phyloP scores from a whole-genome alignment of 176 grass and related monocot species.

The Zoysia japonica region DNA sequence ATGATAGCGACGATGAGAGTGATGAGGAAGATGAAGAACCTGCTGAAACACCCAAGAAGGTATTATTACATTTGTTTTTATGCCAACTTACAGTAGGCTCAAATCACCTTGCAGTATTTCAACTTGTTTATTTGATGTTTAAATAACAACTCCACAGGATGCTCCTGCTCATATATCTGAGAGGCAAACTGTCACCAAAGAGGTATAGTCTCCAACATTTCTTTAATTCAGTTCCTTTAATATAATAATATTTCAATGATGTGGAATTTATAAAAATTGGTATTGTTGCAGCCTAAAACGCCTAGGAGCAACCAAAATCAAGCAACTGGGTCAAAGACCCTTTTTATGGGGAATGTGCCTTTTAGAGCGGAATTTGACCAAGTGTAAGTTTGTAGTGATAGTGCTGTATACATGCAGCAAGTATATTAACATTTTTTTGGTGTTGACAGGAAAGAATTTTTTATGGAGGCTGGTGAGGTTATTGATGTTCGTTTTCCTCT shows the following conservation, averaged over 20 bases:
- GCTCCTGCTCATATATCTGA: background rate
- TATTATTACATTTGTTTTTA: background rate
- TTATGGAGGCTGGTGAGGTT: slow-evolving; percentile 61
- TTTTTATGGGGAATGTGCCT: slow-evolving; percentile 69
- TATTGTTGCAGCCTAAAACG: slow-evolving; percentile 60
- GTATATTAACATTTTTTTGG: background rate
- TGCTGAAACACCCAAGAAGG: slow-evolving; percentile 61
- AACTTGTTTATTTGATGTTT: slow-evolving; percentile 1
- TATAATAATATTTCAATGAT: background rate
- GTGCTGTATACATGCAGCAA: background rate
- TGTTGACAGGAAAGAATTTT: slow-evolving; percentile 64
- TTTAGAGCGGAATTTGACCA: slow-evolving; percentile 39
- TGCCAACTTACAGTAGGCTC: background rate
- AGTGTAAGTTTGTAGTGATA: slow-evolving; percentile 47
- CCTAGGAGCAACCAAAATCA: slow-evolving; percentile 54
- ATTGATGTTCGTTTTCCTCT: slow-evolving; percentile 60
- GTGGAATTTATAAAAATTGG: background rate
- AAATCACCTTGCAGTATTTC: background rate
- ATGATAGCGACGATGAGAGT: background rate
- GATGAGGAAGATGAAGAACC: slow-evolving; percentile 44
- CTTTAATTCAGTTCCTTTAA: slow-evolving; percentile 4
- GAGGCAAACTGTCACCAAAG: slow-evolving; percentile 42
- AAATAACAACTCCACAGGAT: slow-evolving; percentile 37
- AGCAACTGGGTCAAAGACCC: slow-evolving; percentile 42
- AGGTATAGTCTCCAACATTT: slow-evolving; percentile 39